These are phyloP conservation scores for Ophiostoma sp. DNA, from an alignment of 2,329 filamentous ascomycete genomes.

Conservation along the genomic window DNA sequence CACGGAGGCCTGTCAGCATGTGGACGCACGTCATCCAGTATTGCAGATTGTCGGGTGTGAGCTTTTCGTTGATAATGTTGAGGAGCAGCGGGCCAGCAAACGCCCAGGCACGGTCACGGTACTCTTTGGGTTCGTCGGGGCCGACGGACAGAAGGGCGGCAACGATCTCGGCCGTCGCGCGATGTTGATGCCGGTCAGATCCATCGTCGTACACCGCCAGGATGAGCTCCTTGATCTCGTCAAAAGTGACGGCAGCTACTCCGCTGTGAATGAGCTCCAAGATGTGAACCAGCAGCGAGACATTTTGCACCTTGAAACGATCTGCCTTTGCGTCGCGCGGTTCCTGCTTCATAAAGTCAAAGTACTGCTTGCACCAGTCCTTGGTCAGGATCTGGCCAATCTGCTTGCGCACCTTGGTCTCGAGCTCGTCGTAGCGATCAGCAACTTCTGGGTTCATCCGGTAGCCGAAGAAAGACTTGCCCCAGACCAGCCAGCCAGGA, in stretches of 20 bases:
- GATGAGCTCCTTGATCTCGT: conserved; percentile 80
- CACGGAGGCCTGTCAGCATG: conserved; percentile 79
- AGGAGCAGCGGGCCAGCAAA: conserved; percentile 87
- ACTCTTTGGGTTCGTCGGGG: conserved; percentile 67
- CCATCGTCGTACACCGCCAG: conserved; percentile 80
- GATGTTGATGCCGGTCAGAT: conserved; percentile 94
- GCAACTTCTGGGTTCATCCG: conserved; percentile 64
- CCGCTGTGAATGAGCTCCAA: conserved; percentile 86
- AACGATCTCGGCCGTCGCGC: conserved; percentile 89
- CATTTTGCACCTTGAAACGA: conserved; percentile 82
- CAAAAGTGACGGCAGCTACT: conserved; percentile 69
- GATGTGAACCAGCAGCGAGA: conserved; percentile 79
- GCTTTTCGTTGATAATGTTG: conserved; percentile 78
- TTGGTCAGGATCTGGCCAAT: conserved; percentile 76
- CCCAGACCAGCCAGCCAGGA: conserved; percentile 95
- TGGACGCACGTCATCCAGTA: conserved; percentile 97
- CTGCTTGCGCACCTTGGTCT: conserved; percentile 65
- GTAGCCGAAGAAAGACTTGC: conserved; percentile 76
- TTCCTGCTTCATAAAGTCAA: conserved; percentile 59
- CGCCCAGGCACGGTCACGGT: conserved; percentile 73
- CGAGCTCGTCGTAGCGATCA: conserved; percentile 71
- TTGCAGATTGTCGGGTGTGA: conserved; percentile 88
- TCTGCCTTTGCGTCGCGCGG: conserved; percentile 38
- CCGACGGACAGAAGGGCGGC: conserved; percentile 78
- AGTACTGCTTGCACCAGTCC: conserved; percentile 82